phyloP scores from a whole-genome alignment of 495 filamentous ascomycete genomes.

The Aspergillus kassunensis region DNA sequence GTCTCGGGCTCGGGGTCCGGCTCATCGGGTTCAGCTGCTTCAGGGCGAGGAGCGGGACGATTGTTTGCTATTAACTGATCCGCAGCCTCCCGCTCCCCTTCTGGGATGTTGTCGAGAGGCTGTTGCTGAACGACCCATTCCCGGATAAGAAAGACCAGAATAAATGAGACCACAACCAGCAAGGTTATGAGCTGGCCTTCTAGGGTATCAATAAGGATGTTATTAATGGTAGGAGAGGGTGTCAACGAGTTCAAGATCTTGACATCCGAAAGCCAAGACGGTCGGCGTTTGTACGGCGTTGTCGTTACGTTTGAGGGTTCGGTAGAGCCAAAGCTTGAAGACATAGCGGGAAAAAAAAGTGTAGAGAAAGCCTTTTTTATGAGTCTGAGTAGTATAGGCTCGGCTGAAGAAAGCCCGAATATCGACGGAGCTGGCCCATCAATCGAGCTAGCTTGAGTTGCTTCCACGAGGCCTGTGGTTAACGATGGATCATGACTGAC shows the following conservation, averaged over 20 bases:
- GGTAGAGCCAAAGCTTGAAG: constrained; percentile 17
- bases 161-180: constrained; percentile 85
- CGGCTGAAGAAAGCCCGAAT: constrained; percentile 39
- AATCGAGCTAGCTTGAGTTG: constrained; percentile 24
- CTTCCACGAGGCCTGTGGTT: constrained; percentile 21
- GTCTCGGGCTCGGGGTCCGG: constrained; percentile 7
- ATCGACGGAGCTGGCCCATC: constrained; percentile 35
- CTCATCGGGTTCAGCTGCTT: constrained; percentile 8
- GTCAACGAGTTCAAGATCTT: constrained; percentile 70
- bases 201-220: constrained; percentile 72
- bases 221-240: constrained; percentile 67
- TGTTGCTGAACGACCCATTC: constrained; percentile 99
- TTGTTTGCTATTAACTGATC: constrained; percentile 40
- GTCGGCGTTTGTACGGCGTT: constrained; percentile 29
- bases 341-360: constrained; percentile 38
- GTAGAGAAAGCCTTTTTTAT: constrained; percentile 41
- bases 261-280: constrained; percentile 64
- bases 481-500: constrained; percentile 20
- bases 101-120: constrained; percentile 60
- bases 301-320: constrained; percentile 21
- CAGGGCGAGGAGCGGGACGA: constrained; percentile 23
- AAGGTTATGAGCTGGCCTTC: constrained; percentile 94
- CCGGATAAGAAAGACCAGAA: constrained; percentile 89
- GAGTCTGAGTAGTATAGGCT: constrained; percentile 47
- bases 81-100: constrained; percentile 48